Evolutionary conservation across 2,329 filamentous ascomycete genomes (phyloP), one percentile per base, ranked within the genome.

Genomic region (Exophiala lecanii-corni): DNA sequence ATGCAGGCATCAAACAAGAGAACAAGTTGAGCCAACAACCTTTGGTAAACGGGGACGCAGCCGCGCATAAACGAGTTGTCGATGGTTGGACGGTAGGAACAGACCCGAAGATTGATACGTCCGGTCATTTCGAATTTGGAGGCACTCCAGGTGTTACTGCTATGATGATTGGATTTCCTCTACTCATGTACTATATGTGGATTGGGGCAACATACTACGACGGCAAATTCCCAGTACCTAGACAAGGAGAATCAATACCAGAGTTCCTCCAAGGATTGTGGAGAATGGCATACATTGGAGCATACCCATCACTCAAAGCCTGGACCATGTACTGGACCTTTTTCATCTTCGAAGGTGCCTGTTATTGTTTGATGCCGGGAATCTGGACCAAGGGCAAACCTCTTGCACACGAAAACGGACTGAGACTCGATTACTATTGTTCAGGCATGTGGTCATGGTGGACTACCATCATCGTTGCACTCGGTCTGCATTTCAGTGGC

Each of bases 111-210:
- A 53, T 70, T 45, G 69, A 71, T 52, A 64, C 64, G 41, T 72
- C 71, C 41, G 74, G 73, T 35, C 66, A 78, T 50, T 75, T 75
- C 53, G 94, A 98, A 62, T 98, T 97, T 61, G 91, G 91, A 51
- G 92, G 92, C 45, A 82, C 86, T 2, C 62, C 76, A n/a, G 91
- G 92, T 42, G 84, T 89, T 31, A 68, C 77, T 12, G 72, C 78
- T 55, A 89, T 96, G 79, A 97, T 97, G 88, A 75, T 89, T 50
- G 80, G 84, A 34, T 98, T 97, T 67, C 92, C 92, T n/a, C 50
- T 82, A 26, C 76, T 98, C 57, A 97, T 97, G 91, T 96, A 87
- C 77, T 97, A 96, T 71, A 95, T 98, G 89, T 97, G 89, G 89
- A 82, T 94, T 65, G 92, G 92, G 38, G 86, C 91, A 23, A 89